Evolutionary conservation across 768 basidiomycete genomes (phyloP), one percentile per base, ranked within the genome.

Genomic region (Amanita polypyramis): DNA sequence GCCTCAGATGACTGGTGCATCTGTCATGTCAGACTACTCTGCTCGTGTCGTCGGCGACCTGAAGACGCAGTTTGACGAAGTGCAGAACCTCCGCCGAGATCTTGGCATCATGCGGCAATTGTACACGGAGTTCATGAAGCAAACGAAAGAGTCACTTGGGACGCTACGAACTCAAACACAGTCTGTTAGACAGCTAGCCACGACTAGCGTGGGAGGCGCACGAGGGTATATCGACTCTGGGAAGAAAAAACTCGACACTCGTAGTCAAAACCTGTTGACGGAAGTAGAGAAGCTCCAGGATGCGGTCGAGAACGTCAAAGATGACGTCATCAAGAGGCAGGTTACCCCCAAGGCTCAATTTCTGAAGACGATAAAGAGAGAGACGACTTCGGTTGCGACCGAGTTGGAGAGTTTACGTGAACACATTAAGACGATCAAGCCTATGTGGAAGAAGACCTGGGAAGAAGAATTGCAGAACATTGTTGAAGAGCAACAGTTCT

Each of bases 381-480:
- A 91, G 54, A 74, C 96, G 49, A 71, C 74, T 23, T 64, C 74
- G 17, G 75, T 83, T 21, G 73, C 79, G 14, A 63, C 66, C 8
- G 85, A 93, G 65, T 72, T 97, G 37, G 74, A 80, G 52, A 82
- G 78, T 57, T 69, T 98, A 50, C 79, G 79, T 58, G 80, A 83
- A 55, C 90, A 95, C 62, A 86, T 97, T 55, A 77, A 82, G 56
- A 85, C 88, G 9, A 77, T 94, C 58, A 91, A 86, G 58, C 92
- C 95, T 36, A 90, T 89, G 77, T 99, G 95, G 95, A 89, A 94
- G 73, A 92, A 94, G 75, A 97, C 93, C 15, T 99, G 95, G 95
- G 87, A 89, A 58, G 82, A 90, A 60, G 95, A 99, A 67, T 62
- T 99, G 60, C 86, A 91, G 71, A 90, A 91, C 54, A 93, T 99